Evolutionary conservation across 768 basidiomycete species (phyloP), one percentile per base, ranked within the genome.

Genomic region (Termitomyces sp.): DNA sequence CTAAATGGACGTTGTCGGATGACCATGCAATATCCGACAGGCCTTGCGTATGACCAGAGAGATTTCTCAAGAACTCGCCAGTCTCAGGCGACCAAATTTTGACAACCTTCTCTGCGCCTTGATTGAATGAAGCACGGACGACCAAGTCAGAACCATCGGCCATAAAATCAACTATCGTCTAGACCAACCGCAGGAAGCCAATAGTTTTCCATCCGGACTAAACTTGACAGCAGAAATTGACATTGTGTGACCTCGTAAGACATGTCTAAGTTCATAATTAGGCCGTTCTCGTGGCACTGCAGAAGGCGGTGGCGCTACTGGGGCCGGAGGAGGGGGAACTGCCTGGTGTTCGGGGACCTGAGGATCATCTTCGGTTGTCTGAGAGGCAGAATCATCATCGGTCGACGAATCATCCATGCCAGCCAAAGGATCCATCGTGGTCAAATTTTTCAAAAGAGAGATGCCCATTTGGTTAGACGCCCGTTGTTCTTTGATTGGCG

Each of bases 11-110:
- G 63, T 88, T 88, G 69, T 97, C 90, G 10, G 86, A 78, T 7
- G 94, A 91, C 89, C 94, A 95, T 1, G 92, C 79, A 53, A 98
- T 79, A 68, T 96, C 92, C 30, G 92, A 94, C 38, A 97, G 78
- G 1, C 96, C 96, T 69, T 84, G 80, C 3, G 86, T 82, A 65
- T 93, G 90, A 2, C 90, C 89, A 48, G 73, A 80, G 28, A 92
- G 74, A 65, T 90, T 90, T 52, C 86, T 81, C 54, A 90, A 80
- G 60, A 89, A 82, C 66, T 87, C 82, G 1, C 90, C 89, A 3
- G 89, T 90, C 59, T 85, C 85, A 2, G 89, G 86, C 32, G 88
- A 85, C 90, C 90, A 92, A 49, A 92, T 82, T 70, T 93, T 93
- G 51, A 92, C 82, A 45, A 83, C 70, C 36, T 83, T 86, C 69